These are phyloP conservation scores for Fagus sylvatica DNA, from an alignment of 306 rosid genomes.

Conservation along the genomic window DNA sequence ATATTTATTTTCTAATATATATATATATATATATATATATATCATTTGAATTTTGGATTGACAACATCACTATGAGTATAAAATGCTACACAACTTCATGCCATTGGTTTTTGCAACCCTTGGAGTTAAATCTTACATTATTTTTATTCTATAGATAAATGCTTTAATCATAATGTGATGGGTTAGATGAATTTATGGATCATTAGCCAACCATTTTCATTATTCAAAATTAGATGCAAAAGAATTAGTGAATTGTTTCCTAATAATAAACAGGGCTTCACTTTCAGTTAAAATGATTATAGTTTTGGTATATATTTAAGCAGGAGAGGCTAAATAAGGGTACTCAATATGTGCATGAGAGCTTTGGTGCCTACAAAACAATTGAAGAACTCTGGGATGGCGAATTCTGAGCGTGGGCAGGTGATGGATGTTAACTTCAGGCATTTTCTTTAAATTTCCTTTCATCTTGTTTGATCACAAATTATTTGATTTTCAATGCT, in stretches of 20 bases:
- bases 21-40: too few species aligned
- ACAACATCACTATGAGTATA: too few species aligned
- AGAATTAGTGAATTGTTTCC: neutral
- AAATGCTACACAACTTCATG: neutral
- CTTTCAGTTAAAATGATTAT: neutral
- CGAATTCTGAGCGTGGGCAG: conserved; percentile 27
- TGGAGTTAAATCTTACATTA: neutral
- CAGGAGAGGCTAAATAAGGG: neutral
- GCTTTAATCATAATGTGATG: neutral
- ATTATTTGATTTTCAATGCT: neutral
- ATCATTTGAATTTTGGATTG: neutral
- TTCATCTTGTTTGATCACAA: neutral
- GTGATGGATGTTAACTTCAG: neutral
- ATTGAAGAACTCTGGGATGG: conserved; percentile 39
- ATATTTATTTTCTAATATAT: too few species aligned
- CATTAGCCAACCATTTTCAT: neutral
- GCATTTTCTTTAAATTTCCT: too few species aligned
- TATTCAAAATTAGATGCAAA: neutral
- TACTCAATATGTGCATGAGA: neutral
- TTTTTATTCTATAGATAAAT: neutral
- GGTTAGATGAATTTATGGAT: neutral
- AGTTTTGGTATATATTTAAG: conserved; percentile 10
- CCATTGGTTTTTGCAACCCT: neutral
- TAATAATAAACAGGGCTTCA: neutral
- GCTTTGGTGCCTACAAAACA: neutral